Percentiles rank a stretch among this genome's conserved stretches.
These are phyloP conservation scores for Plasmodium adleri DNA, from an alignment of 169 alveolate genomes.

Conservation along the genomic window DNA sequence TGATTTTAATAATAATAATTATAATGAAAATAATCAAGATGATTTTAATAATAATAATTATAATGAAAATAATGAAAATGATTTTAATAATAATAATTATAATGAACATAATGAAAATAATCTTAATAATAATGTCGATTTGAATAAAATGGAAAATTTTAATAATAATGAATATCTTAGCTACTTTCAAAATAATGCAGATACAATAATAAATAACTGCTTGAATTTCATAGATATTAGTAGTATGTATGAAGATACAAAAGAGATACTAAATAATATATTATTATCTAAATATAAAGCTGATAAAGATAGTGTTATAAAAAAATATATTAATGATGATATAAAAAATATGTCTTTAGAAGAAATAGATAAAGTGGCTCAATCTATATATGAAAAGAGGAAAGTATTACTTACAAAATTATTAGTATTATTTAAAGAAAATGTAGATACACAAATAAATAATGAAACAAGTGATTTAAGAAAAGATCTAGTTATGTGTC, in stretches of 20 bases:
- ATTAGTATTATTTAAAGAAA: constrained; percentile 50
- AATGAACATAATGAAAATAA: background rate
- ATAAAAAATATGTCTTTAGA: constrained; percentile 54
- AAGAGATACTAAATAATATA: constrained; percentile 33
- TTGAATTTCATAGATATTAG: constrained; percentile 29
- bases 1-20: background rate
- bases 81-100: background rate
- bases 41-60: background rate
- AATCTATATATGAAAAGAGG: constrained; percentile 48
- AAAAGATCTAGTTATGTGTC: constrained; percentile 75
- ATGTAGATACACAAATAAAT: constrained; percentile 69
- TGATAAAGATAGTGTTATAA: constrained; percentile 42
- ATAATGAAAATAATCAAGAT: background rate
- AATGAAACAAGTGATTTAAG: constrained; percentile 74
- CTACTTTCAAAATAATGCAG: constrained; percentile 36
- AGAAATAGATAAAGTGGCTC: constrained; percentile 48
- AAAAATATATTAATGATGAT: constrained; percentile 61
- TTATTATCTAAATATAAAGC: constrained; percentile 67
- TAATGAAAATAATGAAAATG: background rate
- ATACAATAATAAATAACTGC: constrained; percentile 47
- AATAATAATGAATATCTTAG: constrained; percentile 19
- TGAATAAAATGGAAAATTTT: background rate
- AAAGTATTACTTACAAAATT: constrained; percentile 31
- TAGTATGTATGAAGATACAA: constrained; percentile 45
- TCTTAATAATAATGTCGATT: background rate